Percentiles rank a stretch among this genome's conserved stretches.
Evolutionary conservation across 2,329 filamentous ascomycete genomes (phyloP).

Genomic region (Cordyceps cateniannulata): DNA sequence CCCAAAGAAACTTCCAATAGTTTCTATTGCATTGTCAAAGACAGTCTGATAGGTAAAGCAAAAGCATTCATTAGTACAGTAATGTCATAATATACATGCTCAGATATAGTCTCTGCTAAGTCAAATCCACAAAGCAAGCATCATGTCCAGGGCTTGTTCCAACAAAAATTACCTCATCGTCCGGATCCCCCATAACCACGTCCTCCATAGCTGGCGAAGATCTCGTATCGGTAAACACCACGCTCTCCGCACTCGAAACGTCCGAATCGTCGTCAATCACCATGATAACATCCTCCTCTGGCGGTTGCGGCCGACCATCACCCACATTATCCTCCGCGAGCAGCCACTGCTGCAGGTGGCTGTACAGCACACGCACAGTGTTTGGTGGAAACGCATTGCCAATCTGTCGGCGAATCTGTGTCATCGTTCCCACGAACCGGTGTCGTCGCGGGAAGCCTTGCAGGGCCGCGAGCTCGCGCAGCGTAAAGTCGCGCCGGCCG

Average conservation of each 20-base stretch:
- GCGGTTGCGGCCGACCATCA: conserved; percentile 15
- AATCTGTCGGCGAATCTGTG: conserved; percentile 54
- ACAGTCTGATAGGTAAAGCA: neutral
- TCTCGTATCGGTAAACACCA: conserved; percentile 5
- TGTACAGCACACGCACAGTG: conserved; percentile 43
- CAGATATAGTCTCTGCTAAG: neutral
- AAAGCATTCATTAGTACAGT: neutral
- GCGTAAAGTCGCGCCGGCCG: conserved; percentile 56
- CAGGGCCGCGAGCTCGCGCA: conserved; percentile 60
- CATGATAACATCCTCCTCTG: conserved; percentile 17
- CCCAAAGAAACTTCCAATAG: neutral
- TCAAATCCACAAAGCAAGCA: conserved; percentile 5
- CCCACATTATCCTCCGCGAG: conserved; percentile 32
- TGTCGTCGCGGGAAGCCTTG: conserved; percentile 63
- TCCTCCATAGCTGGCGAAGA: conserved; percentile 23
- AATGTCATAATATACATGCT: neutral
- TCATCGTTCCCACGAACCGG: conserved; percentile 41
- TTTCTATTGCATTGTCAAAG: neutral
- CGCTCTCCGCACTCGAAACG: neutral
- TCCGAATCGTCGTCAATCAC: conserved; percentile 22
- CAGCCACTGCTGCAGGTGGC: conserved; percentile 41
- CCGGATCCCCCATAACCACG: conserved; percentile 7
- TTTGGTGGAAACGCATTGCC: conserved; percentile 72
- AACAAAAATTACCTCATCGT: conserved; percentile 10
- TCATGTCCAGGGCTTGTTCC: neutral